These are phyloP conservation scores for Globisporangium sylvaticum DNA, from an alignment of 352 stramenopile species.

Conservation along the genomic window DNA sequence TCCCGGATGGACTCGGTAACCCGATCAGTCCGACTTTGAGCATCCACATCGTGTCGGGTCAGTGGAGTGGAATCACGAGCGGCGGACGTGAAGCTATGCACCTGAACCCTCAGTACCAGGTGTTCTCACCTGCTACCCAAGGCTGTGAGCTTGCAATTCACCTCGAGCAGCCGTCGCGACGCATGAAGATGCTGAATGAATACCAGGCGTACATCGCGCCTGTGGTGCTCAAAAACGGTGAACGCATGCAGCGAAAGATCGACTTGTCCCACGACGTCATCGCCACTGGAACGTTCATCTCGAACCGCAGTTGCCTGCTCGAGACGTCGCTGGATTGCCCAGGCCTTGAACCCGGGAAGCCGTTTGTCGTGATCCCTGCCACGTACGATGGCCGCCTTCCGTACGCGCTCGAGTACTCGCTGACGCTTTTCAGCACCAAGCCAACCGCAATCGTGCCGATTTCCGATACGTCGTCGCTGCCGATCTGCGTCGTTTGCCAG, in stretches of 20 bases:
- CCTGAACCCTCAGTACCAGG: constrained; percentile 81
- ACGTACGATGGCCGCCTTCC: constrained; percentile 62
- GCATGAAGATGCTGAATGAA: constrained; percentile 68
- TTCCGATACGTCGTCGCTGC: constrained; percentile 55
- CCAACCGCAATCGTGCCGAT: constrained; percentile 56
- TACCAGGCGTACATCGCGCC: constrained; percentile 76
- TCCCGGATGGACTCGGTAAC: constrained; percentile 60
- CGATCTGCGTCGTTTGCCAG: constrained; percentile 65
- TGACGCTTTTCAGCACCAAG: constrained; percentile 62
- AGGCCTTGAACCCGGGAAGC: constrained; percentile 31
- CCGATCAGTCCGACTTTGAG: constrained; percentile 51
- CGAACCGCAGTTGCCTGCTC: constrained; percentile 72
- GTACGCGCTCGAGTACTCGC: constrained; percentile 42
- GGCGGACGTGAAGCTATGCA: constrained; percentile 79
- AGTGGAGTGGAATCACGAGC: constrained; percentile 81
- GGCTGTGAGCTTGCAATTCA: constrained; percentile 53
- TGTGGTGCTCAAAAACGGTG: constrained; percentile 72
- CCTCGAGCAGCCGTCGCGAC: constrained; percentile 73
- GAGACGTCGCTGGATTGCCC: constrained; percentile 38
- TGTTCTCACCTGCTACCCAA: constrained; percentile 57
- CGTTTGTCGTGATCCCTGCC: constrained; percentile 61
- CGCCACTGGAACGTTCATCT: constrained; percentile 82
- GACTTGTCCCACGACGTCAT: constrained; percentile 76
- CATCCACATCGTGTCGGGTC: constrained; percentile 66
- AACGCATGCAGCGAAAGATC: constrained; percentile 68